phyloP scores from a whole-genome alignment of 164 flowering plant species.

The Nelumbo lutea region DNA sequence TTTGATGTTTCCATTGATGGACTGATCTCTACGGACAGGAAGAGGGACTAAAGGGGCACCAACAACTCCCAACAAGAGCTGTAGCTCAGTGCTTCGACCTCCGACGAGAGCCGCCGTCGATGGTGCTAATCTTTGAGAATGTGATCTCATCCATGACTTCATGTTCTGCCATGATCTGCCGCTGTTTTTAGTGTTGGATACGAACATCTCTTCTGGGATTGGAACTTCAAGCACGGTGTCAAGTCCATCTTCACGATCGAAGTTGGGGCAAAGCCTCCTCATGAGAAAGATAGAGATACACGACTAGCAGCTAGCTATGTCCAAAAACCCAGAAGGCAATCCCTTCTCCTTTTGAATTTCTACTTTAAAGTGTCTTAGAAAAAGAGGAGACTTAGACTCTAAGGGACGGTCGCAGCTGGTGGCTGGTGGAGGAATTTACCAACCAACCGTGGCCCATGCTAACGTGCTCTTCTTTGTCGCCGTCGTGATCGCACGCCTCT shows the following conservation, averaged over 20 bases:
- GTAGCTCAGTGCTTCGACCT: slow-evolving; percentile 15
- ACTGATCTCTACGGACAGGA: slow-evolving; percentile 43
- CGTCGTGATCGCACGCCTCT: slow-evolving; percentile 12
- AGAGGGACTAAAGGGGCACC: slow-evolving; percentile 69
- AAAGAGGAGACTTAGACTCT: slow-evolving; percentile 11
- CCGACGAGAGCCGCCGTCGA: slow-evolving; percentile 18
- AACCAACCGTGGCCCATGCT: slow-evolving; percentile 30
- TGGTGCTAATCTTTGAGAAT: slow-evolving; percentile 12
- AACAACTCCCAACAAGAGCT: slow-evolving; percentile 52
- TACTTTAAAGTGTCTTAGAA: background rate
- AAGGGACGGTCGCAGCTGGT: slow-evolving; percentile 11
- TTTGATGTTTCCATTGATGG: slow-evolving; percentile 55
- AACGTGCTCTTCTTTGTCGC: background rate
- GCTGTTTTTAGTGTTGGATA: slow-evolving; percentile 15
- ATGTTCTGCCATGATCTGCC: slow-evolving; percentile 43
- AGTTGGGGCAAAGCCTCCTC: slow-evolving; percentile 68
- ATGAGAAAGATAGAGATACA: slow-evolving; percentile 16
- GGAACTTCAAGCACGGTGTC: slow-evolving; percentile 76
- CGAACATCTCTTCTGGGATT: slow-evolving; percentile 60
- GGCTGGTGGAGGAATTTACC: slow-evolving; percentile 9
- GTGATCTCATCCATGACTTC: slow-evolving; percentile 50
- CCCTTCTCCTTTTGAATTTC: background rate
- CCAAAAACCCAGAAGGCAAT: background rate
- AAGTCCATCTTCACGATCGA: slow-evolving; percentile 49
- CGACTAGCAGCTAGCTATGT: slow-evolving; percentile 2